Evolutionary conservation across 306 rosid genomes (phyloP), one percentile per base, ranked within the genome.

Genomic region (Casuarina cunninghamiana): DNA sequence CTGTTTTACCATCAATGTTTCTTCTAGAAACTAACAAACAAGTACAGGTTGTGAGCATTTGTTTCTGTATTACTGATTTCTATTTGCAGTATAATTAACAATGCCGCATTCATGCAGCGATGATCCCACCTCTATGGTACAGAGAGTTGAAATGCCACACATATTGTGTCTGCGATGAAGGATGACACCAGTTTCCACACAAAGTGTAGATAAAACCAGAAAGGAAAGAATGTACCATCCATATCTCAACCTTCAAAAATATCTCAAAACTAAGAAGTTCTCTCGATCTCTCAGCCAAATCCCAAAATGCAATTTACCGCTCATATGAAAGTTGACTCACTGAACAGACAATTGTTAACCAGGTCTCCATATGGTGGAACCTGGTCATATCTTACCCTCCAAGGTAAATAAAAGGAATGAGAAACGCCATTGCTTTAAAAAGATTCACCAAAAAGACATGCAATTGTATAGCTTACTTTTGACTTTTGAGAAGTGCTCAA

Each of bases 401-500:
- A 8, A 42, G 49, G 42, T 67, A 42, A 67, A 67, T n/a, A n/a
- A 75, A 78, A 45, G 35, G 61, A 57, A 66, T 58, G 41, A 49
- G 11, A 42, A 42, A 38, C 5, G 4, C 42, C 50, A 37, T 55
- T 32, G 10, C 5, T 51, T 51, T 42, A 76, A 51, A 67, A 62
- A 37, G 21, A 10, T 19, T 39, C 19, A 32, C 42, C 46, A 62
- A 54, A 60, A 35, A 68, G 21, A 38, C 38, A 37, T 45, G 6
- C 71, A 44, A 60, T 45, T 42, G 26, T 6, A 44, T 60, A 67
- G 65, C 83, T 32, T 50, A 93, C 98, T 97, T 93, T 85, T 93
- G 66, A 95, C 79, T 84, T 89, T 95, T 35, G 91, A 81, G 81
- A 79, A 95, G 45, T 86, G 94, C 86, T 93, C 99, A 65, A 91